Percentiles rank a stretch among this genome's conserved stretches.
These are phyloP conservation scores for Amanita thiersii DNA, from an alignment of 768 basidiomycete genomes.

Conservation along the genomic window DNA sequence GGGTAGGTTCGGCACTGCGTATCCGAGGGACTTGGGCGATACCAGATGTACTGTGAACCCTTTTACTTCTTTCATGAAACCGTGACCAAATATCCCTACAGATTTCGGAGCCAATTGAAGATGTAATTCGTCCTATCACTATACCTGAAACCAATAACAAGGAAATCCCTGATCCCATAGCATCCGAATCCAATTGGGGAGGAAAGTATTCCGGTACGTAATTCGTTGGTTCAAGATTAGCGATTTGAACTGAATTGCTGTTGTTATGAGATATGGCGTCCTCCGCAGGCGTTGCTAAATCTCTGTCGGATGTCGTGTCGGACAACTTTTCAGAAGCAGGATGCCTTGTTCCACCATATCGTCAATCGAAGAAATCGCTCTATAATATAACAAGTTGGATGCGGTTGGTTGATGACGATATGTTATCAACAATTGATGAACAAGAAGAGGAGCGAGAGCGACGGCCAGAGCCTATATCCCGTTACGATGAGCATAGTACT, in stretches of 20 bases:
- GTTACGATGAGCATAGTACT: neutral
- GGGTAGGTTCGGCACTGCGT: constrained; percentile 47
- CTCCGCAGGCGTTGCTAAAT: constrained; percentile 23
- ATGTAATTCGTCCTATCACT: constrained; percentile 3
- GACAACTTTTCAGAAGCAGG: neutral
- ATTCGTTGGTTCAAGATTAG: constrained; percentile 5
- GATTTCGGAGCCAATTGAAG: constrained; percentile 6
- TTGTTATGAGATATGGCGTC: constrained; percentile 21
- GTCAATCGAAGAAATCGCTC: neutral
- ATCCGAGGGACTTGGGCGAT: constrained; percentile 22
- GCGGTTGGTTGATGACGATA: neutral
- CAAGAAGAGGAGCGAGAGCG: neutral
- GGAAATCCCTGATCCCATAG: constrained; percentile 17
- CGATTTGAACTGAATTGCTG: constrained; percentile 1
- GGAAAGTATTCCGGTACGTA: constrained; percentile 30
- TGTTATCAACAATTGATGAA: neutral
- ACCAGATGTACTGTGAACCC: constrained; percentile 32
- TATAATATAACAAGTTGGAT: constrained; percentile 7
- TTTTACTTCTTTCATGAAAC: constrained; percentile 13
- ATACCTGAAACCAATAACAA: constrained; percentile 3
- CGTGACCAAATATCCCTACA: constrained; percentile 10
- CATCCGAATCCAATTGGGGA: constrained; percentile 36
- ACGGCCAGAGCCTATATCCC: constrained; percentile 5
- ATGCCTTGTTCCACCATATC: constrained; percentile 4
- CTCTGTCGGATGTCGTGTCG: constrained; percentile 8